phyloP scores from a whole-genome alignment of 2,329 filamentous ascomycete species.

The Fusarium continuum region DNA sequence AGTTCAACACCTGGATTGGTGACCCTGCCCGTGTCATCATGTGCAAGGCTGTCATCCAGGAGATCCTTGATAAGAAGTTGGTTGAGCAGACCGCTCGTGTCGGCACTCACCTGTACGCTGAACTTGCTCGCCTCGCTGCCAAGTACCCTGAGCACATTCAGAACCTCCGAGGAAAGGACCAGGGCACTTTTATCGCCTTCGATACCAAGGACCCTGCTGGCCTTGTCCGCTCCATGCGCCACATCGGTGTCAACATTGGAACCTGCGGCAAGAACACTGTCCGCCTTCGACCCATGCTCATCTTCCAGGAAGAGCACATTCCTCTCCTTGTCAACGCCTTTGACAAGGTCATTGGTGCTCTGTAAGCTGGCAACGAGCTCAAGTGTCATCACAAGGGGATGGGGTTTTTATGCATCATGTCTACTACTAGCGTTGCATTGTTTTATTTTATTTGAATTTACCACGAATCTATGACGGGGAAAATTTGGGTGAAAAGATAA shows the following conservation, averaged over 20 bases:
- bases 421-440: constrained; percentile 42
- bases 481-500: constrained; percentile 20
- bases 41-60: constrained; percentile 80
- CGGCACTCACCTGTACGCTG: constrained; percentile 73
- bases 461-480: constrained; percentile 15
- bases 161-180: constrained; percentile 80
- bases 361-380: constrained; percentile 34
- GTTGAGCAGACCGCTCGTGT: constrained; percentile 72
- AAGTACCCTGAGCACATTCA: constrained; percentile 74
- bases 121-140: constrained; percentile 69
- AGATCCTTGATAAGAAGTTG: constrained; percentile 74
- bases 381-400: constrained; percentile 6
- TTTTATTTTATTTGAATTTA: constrained; percentile 23
- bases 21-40: constrained; percentile 80
- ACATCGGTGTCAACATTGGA: constrained; percentile 78
- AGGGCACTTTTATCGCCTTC: constrained; percentile 83
- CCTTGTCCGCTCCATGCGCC: constrained; percentile 76
- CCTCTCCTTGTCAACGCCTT: constrained; percentile 43
- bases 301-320: constrained; percentile 78
- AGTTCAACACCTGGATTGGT: constrained; percentile 91
- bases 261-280: constrained; percentile 77
- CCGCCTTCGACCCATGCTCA: constrained; percentile 79
- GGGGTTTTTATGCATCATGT: constrained; percentile 36
- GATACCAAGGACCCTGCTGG: constrained; percentile 75
- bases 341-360: constrained; percentile 43